Percentiles rank a stretch among this genome's conserved stretches.
phyloP scores from a whole-genome alignment of 805 yeast species.

The Wickerhamomyces xylosicus region DNA sequence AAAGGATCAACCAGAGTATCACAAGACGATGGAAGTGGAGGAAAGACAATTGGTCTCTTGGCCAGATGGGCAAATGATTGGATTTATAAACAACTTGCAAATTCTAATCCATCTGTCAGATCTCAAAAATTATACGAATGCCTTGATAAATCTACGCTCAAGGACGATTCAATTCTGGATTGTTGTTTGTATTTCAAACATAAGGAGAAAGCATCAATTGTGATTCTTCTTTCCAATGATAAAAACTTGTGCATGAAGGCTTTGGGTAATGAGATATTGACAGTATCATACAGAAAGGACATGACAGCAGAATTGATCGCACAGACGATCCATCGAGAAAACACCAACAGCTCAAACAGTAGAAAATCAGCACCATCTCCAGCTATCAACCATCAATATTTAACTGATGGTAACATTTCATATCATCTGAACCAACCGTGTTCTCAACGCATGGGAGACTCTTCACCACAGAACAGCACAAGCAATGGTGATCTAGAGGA shows the following conservation, averaged over 20 bases:
- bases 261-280: constrained; percentile 49
- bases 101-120: constrained; percentile 34
- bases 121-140: constrained; percentile 58
- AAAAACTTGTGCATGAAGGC: constrained; percentile 77
- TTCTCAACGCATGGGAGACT: background rate
- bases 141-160: constrained; percentile 31
- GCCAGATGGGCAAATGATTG: constrained; percentile 74
- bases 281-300: constrained; percentile 38
- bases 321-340: constrained; percentile 26
- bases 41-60: constrained; percentile 34
- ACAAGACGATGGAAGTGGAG: constrained; percentile 7
- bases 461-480: background rate
- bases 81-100: constrained; percentile 55
- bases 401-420: too few relatives aligned
- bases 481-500: too few relatives aligned
- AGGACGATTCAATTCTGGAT: constrained; percentile 82
- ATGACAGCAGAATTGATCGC: constrained; percentile 42
- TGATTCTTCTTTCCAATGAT: constrained; percentile 70
- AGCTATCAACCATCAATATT: too few relatives aligned
- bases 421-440: too few relatives aligned
- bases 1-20: constrained; percentile 33
- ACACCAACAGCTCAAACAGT: constrained; percentile 5
- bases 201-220: constrained; percentile 25
- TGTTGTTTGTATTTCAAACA: constrained; percentile 61
- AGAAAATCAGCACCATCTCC: too few relatives aligned